These are phyloP conservation scores for Onygenales sp. DNA, from an alignment of 2,329 filamentous ascomycete species.

Conservation along the genomic window DNA sequence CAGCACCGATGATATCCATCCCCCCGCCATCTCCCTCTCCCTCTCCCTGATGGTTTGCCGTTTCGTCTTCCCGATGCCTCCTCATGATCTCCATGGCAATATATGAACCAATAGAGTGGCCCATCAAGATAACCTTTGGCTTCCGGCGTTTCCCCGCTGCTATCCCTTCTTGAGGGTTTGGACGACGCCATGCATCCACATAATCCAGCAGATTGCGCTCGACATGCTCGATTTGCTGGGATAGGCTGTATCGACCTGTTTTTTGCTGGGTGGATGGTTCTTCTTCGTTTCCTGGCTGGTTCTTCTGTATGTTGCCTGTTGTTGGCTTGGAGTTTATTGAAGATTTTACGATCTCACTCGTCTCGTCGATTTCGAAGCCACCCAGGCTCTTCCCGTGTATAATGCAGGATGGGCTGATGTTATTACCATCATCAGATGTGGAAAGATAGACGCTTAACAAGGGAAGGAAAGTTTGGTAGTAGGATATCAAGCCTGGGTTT, in stretches of 20 bases:
- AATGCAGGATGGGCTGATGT: background rate
- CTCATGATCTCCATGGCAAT: conserved; percentile 60
- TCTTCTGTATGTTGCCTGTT: background rate
- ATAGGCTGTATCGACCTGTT: conserved; percentile 27
- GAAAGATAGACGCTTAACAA: conserved; percentile 20
- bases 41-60: conserved; percentile 1
- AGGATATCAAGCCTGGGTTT: conserved; percentile 42
- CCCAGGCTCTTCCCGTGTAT: conserved; percentile 27
- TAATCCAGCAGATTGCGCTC: conserved; percentile 34
- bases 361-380: conserved; percentile 22
- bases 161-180: background rate
- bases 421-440: background rate
- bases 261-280: background rate
- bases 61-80: conserved; percentile 38
- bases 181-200: conserved; percentile 16
- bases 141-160: conserved; percentile 3
- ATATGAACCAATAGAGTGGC: conserved; percentile 67
- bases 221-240: conserved; percentile 43
- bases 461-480: conserved; percentile 38
- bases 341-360: too few relatives aligned
- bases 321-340: too few relatives aligned
- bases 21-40: conserved; percentile 14
- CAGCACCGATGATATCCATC: conserved; percentile 39
- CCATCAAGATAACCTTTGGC: conserved; percentile 52
- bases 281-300: background rate